Percentiles rank a stretch among this genome's conserved stretches.
phyloP scores from a whole-genome alignment of 2,329 filamentous ascomycete species.

The Parascedosporium putredinis region DNA sequence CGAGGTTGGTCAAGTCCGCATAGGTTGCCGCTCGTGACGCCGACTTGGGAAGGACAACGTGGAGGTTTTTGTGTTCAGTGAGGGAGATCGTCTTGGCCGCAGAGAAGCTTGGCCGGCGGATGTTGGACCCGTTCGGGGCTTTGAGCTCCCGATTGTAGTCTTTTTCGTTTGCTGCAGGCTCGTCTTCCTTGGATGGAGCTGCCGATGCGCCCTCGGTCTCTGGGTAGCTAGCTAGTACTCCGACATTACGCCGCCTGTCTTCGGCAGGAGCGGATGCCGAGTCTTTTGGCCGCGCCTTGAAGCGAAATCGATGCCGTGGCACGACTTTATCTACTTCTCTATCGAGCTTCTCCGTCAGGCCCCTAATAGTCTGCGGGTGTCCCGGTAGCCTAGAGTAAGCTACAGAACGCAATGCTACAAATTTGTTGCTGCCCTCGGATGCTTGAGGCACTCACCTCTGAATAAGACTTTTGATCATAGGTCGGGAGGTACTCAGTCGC shows the following conservation, averaged over 20 bases:
- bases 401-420: not conserved
- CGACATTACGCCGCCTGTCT: conserved; percentile 31
- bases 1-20: conserved; percentile 60
- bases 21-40: conserved; percentile 63
- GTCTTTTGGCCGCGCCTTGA: conserved; percentile 38
- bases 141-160: conserved; percentile 51
- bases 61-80: conserved; percentile 53
- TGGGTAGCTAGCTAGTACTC: conserved; percentile 18
- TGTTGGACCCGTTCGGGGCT: conserved; percentile 22
- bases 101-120: conserved; percentile 55
- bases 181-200: not conserved
- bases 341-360: conserved; percentile 67
- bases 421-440: too few relatives aligned
- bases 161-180: conserved; percentile 11
- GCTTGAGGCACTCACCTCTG: conserved; percentile 48
- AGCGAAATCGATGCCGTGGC: conserved; percentile 74
- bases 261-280: conserved; percentile 30
- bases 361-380: conserved; percentile 57
- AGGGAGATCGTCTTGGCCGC: conserved; percentile 52
- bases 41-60: conserved; percentile 66
- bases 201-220: conserved; percentile 15
- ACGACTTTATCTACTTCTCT: conserved; percentile 56
- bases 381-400: not conserved
- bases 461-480: conserved; percentile 82
- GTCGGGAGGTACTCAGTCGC: conserved; percentile 72